Percentiles rank a stretch among this genome's conserved stretches.
Evolutionary conservation across 306 rosid species (phyloP).

Genomic region (Gillenia trifoliata): DNA sequence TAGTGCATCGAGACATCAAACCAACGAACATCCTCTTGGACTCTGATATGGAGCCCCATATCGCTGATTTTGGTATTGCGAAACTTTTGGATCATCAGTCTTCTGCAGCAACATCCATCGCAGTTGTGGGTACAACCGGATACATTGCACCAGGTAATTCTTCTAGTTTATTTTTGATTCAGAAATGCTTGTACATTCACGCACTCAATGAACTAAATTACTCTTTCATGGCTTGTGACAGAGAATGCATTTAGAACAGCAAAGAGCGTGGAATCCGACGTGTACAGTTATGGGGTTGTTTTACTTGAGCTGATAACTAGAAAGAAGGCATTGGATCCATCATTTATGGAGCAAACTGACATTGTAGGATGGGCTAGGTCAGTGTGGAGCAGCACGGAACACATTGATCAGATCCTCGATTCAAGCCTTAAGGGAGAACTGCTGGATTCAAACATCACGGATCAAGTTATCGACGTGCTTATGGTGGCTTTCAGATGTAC

Average conservation of each 20-base stretch:
- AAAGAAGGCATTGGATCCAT: constrained; percentile 52
- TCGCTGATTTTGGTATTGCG: constrained; percentile 82
- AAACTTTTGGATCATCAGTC: constrained; percentile 71
- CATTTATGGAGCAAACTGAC: constrained; percentile 39
- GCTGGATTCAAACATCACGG: constrained; percentile 29
- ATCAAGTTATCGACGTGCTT: constrained; percentile 44
- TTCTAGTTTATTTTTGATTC: not conserved
- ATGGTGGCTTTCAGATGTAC: constrained; percentile 58
- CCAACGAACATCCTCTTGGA: constrained; percentile 77
- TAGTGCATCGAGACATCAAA: constrained; percentile 84
- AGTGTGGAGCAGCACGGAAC: constrained; percentile 41
- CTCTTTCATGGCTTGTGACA: constrained; percentile 23
- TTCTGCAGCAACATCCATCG: constrained; percentile 36
- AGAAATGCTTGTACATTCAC: constrained; percentile 6
- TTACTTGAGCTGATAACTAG: constrained; percentile 70
- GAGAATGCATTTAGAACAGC: constrained; percentile 57
- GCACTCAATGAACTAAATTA: not conserved
- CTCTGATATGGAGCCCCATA: constrained; percentile 75
- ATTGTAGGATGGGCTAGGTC: constrained; percentile 52
- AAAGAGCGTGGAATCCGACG: constrained; percentile 55
- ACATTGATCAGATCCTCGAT: constrained; percentile 45
- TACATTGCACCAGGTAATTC: constrained; percentile 78
- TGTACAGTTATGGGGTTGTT: constrained; percentile 74
- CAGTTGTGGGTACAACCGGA: constrained; percentile 65
- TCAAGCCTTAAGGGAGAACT: constrained; percentile 45